Percentiles rank a stretch among this genome's conserved stretches.
Conservation (phyloP, 2,329 filamentous ascomycete genomes). For the Diaporthe citri region DNA sequence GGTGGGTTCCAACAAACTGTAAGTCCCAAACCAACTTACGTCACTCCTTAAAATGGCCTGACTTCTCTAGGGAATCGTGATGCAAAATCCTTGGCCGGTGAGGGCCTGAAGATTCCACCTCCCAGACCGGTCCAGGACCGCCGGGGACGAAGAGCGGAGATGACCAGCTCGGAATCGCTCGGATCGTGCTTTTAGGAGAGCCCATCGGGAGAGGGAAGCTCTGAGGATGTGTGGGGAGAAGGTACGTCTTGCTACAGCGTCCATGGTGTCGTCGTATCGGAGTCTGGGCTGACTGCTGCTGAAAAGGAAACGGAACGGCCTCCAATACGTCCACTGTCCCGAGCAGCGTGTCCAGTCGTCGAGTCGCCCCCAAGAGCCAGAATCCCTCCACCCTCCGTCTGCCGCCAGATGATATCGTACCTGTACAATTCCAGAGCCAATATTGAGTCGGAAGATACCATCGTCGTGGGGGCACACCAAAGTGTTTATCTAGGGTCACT, state of each 20-base stretch:
- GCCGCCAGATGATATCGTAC: not conserved
- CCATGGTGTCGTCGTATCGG: too few species aligned
- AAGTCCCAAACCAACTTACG: not conserved
- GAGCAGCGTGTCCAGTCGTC: not conserved
- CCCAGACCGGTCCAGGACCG: not conserved
- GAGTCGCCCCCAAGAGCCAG: not conserved
- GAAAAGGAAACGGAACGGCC: not conserved
- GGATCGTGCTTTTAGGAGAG: not conserved
- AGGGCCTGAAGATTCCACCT: not conserved
- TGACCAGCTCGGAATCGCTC: not conserved
- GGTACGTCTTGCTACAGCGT: not conserved
- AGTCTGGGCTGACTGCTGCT: not conserved
- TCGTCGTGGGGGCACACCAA: not conserved
- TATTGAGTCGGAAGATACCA: not conserved
- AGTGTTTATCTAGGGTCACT: not conserved
- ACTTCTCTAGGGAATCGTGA: constrained; percentile 8
- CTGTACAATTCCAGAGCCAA: too few species aligned
- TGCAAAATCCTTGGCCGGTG: not conserved
- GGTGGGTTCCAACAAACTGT: constrained; percentile 26
- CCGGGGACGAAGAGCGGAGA: not conserved
- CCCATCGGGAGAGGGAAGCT: not conserved
- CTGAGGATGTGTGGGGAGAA: not conserved
- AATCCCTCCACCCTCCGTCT: too few species aligned
- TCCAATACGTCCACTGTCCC: not conserved
- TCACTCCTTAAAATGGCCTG: not conserved